Percentiles rank a stretch among this genome's conserved stretches.
Conservation (phyloP, 1,139 yeast genomes). For the Insectozyma bohioensis region DNA sequence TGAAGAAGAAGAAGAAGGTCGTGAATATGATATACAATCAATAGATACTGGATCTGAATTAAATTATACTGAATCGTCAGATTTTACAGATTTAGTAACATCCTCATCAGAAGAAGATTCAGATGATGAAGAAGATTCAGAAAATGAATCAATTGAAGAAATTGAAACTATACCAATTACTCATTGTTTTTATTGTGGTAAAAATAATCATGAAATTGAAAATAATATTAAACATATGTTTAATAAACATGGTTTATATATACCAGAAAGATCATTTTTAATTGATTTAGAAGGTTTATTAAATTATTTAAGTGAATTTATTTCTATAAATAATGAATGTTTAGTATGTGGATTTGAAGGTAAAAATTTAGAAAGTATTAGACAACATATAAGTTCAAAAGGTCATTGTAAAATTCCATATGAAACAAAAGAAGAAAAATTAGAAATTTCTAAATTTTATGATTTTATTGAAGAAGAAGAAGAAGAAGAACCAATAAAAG, state of each 20-base stretch:
- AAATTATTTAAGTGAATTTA: conserved; percentile 41
- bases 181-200: conserved; percentile 44
- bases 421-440: conserved; percentile 60
- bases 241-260: conserved; percentile 47
- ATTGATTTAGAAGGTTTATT: conserved; percentile 46
- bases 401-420: conserved; percentile 58
- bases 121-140: conserved; percentile 29
- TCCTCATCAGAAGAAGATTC: conserved; percentile 17
- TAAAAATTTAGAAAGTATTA: conserved; percentile 45
- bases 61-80: conserved; percentile 43
- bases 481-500: conserved; percentile 3
- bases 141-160: conserved; percentile 24
- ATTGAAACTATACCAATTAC: conserved; percentile 28
- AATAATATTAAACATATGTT: conserved; percentile 49
- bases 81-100: conserved; percentile 34
- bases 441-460: conserved; percentile 57
- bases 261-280: conserved; percentile 48
- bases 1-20: conserved; percentile 32
- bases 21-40: conserved; percentile 25
- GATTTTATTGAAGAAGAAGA: conserved; percentile 28
- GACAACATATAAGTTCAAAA: conserved; percentile 52
- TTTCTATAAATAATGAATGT: conserved; percentile 48
- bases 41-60: conserved; percentile 52
- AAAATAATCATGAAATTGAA: conserved; percentile 38
- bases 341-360: conserved; percentile 55